Evolutionary conservation across 768 basidiomycete genomes (phyloP).

Genomic region (Flagelloscypha sp.): DNA sequence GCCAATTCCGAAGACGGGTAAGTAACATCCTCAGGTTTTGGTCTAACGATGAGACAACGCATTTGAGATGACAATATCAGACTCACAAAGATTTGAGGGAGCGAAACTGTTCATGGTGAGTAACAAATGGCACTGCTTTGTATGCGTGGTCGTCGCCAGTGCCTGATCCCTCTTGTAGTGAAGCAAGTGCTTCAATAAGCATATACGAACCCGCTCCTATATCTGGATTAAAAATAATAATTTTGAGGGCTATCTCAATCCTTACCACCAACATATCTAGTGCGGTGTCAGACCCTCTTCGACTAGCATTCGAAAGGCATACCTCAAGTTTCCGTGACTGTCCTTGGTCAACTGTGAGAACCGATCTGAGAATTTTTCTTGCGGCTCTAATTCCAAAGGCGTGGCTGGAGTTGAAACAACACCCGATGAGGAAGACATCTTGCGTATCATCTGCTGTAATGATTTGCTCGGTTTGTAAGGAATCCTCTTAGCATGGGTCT

Average conservation of each 20-base stretch:
- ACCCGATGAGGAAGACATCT: constrained; percentile 3
- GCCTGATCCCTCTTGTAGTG: constrained; percentile 5
- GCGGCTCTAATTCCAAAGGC: constrained; percentile 1
- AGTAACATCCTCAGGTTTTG: constrained; percentile 9
- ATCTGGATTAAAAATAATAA: constrained; percentile 3
- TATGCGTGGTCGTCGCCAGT: constrained; percentile 6
- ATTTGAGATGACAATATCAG: not conserved
- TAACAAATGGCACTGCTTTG: constrained; percentile 9
- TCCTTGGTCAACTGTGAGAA: constrained; percentile 13
- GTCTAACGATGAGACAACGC: constrained; percentile 2
- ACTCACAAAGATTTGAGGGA: constrained; percentile 8
- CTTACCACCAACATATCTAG: too few relatives aligned
- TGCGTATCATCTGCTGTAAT: too few relatives aligned
- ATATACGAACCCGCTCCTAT: constrained; percentile 12
- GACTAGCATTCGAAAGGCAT: not conserved
- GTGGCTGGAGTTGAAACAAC: constrained; percentile 7
- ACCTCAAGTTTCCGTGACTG: constrained; percentile 14
- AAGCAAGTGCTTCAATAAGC: constrained; percentile 11
- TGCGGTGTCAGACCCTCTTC: too few relatives aligned
- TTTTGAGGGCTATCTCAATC: not conserved
- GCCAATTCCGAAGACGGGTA: constrained; percentile 11
- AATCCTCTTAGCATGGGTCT: too few relatives aligned
- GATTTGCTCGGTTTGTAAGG: too few relatives aligned
- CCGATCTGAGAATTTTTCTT: constrained; percentile 12
- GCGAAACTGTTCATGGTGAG: constrained; percentile 6